Evolutionary conservation across 169 alveolate genomes (phyloP).

Genomic region (Plasmodium yoelii): DNA sequence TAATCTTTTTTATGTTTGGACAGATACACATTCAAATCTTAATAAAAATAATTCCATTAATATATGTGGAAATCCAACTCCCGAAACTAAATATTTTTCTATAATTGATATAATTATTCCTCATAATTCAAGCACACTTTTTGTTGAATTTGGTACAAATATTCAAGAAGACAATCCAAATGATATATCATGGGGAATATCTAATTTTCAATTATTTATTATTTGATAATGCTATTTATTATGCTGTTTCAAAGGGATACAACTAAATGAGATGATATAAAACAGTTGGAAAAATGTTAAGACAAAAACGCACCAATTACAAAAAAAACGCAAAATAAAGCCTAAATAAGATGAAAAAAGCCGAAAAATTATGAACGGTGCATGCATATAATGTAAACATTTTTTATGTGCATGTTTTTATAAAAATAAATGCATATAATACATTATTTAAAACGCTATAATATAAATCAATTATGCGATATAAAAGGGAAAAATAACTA

Average conservation of each 20-base stretch:
- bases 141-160: constrained; percentile 60
- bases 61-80: constrained; percentile 83
- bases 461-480: no score
- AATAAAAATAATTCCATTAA: constrained; percentile 71
- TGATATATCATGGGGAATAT: constrained; percentile 66
- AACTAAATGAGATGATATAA: neutral
- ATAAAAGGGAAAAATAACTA: no score
- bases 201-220: constrained; percentile 57
- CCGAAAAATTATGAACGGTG: no score
- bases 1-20: constrained; percentile 85
- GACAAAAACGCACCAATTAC: no score
- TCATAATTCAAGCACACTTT: constrained; percentile 36
- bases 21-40: constrained; percentile 77
- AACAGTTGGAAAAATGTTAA: neutral
- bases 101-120: constrained; percentile 57
- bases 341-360: no score
- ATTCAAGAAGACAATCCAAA: constrained; percentile 50
- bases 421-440: no score
- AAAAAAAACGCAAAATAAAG: no score
- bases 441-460: no score
- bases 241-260: no score
- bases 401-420: no score
- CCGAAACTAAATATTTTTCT: constrained; percentile 43
- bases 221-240: neutral
- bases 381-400: no score